A percentile compares a stretch with the other conserved stretches of the same genome.
phyloP scores from a whole-genome alignment of 1,284 basidiomycete species.

The Moesziomyces antarcticus region DNA sequence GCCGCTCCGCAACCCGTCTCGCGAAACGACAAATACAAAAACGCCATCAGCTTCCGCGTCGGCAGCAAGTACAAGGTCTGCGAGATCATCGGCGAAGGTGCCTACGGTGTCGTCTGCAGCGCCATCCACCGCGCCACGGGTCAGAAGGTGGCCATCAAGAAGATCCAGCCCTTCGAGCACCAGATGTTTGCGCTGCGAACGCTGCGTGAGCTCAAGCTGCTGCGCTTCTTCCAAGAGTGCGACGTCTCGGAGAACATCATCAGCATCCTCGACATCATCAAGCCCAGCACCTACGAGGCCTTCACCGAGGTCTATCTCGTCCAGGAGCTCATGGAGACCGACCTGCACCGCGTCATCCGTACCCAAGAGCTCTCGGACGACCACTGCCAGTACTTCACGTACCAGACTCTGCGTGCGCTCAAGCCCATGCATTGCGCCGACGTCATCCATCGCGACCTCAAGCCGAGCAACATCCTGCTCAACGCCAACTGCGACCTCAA shows the following conservation, averaged over 20 bases:
- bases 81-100: slow-evolving; percentile 70
- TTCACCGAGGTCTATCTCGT: slow-evolving; percentile 94
- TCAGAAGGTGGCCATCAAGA: slow-evolving; percentile 70
- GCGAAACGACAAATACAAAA: slow-evolving; percentile 37
- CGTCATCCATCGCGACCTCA: slow-evolving; percentile 66
- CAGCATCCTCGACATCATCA: slow-evolving; percentile 59
- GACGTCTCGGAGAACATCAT: slow-evolving; percentile 65
- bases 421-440: slow-evolving; percentile 67
- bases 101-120: slow-evolving; percentile 69
- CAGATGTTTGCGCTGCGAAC: slow-evolving; percentile 67
- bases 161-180: slow-evolving; percentile 66
- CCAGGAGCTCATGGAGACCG: slow-evolving; percentile 68
- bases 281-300: slow-evolving; percentile 75
- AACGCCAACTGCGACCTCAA: slow-evolving; percentile 67
- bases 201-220: slow-evolving; percentile 65
- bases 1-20: slow-evolving; percentile 11
- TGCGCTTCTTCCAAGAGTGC: slow-evolving; percentile 65
- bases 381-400: slow-evolving; percentile 94
- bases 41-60: slow-evolving; percentile 61
- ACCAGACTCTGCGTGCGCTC: slow-evolving; percentile 73
- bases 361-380: slow-evolving; percentile 73
- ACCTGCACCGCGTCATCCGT: slow-evolving; percentile 66
- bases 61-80: slow-evolving; percentile 65
- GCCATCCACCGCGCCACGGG: slow-evolving; percentile 68
- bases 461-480: slow-evolving; percentile 64